phyloP scores from a whole-genome alignment of 2,329 filamentous ascomycete species.

The Exserohilum rostratum region DNA sequence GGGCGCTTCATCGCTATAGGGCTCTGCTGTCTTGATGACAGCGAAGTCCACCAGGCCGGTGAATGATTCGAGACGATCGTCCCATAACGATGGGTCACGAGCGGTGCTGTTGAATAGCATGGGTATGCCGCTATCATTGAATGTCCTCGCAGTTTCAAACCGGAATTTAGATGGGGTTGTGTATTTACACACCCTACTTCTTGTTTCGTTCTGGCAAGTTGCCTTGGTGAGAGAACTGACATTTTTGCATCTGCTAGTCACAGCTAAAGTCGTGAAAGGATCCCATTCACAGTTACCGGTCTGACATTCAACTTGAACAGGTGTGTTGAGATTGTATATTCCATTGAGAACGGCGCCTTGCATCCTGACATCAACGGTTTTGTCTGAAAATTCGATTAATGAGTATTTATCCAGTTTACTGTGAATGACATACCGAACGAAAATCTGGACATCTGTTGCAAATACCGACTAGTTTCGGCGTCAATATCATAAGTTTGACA shows the following conservation, averaged over 20 bases:
- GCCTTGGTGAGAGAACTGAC: background rate
- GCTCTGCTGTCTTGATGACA: background rate
- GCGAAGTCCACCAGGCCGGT: background rate
- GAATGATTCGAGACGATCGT: background rate
- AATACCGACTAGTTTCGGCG: background rate
- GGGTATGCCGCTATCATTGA: background rate
- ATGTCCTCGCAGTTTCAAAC: background rate
- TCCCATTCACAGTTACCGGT: conserved; percentile 8
- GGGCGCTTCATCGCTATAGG: background rate
- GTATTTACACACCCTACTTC: background rate
- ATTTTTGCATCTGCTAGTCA: background rate
- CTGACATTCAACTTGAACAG: background rate
- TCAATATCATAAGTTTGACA: background rate
- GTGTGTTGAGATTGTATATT: conserved; percentile 5
- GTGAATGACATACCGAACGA: background rate
- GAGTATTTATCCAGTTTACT: background rate
- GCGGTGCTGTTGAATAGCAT: conserved; percentile 1
- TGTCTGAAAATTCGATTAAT: background rate
- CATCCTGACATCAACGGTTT: conserved; percentile 1
- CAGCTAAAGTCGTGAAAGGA: background rate
- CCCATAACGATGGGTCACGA: background rate
- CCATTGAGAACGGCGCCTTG: conserved; percentile 6
- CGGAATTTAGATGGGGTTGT: background rate
- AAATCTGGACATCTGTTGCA: too few species aligned
- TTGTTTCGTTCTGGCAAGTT: background rate